Evolutionary conservation across 352 stramenopile genomes (phyloP), one percentile per base, ranked within the genome.

Genomic region (Globisporangium rhizosaccharum): DNA sequence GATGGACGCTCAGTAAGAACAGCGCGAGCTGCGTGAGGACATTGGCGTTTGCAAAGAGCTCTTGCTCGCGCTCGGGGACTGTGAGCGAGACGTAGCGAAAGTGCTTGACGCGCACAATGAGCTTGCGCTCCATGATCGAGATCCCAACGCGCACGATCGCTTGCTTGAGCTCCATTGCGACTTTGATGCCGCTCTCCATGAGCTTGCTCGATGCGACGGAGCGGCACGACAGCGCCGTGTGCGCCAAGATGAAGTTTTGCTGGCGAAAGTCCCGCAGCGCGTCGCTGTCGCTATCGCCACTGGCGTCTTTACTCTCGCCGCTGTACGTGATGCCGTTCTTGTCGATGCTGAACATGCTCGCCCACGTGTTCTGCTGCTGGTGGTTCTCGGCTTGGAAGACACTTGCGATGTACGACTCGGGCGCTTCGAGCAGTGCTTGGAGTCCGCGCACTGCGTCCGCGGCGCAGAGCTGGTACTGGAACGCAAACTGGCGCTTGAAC

Each of bases 61-160:
- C 70, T 54, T 92, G 79, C 37, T 94, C 87, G 25, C 82, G 71
- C 51, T 96, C 84, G 0, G 77, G 72, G 0, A 95, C 84, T 41
- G 94, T 88, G 23, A 99, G 66, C 56, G 96, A 98, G 6, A 97
- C 95, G 70, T 98, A 99, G 15, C 96, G 93, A 64, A 99, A 99
- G 70, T 99, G 94, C 65, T 96, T 97, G 12, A 98, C 88, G 9
- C 92, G 81, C 18, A 95, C 91, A 17, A 99, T 96, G 28, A 94
- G 86, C 60, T 96, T 96, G 12, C 96, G 88, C 55, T 99, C 95
- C 63, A 98, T 90, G 56, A 99, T 96, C 23, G 87, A 97, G 14
- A 98, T 85, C 4, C 93, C 96, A 10, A 98, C 96, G 9, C 88
- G 70, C 28, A 98, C 87, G 59, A 99, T 96, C 14, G 81, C 91